Evolutionary conservation across 495 filamentous ascomycete genomes (phyloP), one percentile per base, ranked within the genome.

Genomic region (Rhypophila decipiens): DNA sequence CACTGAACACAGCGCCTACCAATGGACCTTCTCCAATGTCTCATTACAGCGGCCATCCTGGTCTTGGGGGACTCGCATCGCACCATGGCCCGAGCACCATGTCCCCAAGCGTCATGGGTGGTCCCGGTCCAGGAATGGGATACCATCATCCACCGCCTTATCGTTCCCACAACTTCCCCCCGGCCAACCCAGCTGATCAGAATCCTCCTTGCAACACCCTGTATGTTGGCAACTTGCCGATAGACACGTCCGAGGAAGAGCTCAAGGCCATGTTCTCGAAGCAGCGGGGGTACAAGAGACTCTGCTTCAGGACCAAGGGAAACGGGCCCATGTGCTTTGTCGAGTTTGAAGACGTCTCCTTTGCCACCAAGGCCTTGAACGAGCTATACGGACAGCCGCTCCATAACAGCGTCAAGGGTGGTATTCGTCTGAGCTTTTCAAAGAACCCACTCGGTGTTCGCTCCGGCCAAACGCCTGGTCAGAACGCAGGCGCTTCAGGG

Each of bases 241-340:
- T 90, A 38, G 88, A 96, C 59, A 95, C 93, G 0, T 93, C 88
- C 0, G 93, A 98, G 59, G 94, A 98, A 56, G 93, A 98, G 61
- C 76, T 98, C 39, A 98, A 97, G 65, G 84, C 86, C 12, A 77
- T 97, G 63, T 98, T 98, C 60, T 89, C 84, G 36, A 93, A 91
- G 64, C 87, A 94, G 55, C 87, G 90, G 27, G 93, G 93, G 13
- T 98, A 97, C 66, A 98, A 95, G 70, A 77, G 93, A 31, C 82
- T 98, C 4, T 96, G 90, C 58, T 95, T 96, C 71, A 80, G 94
- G n/a, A 95, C 91, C 42, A 98, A 98, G 68, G 86, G 90, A 53
- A 95, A 97, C 58, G 94, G 94, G 0, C 93, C 94, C 11, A 97
- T 97, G 94, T 97, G 93, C 59, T 97, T 97, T 58, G 93, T 98